phyloP scores from a whole-genome alignment of 805 yeast genomes.

The Pichia exigua region DNA sequence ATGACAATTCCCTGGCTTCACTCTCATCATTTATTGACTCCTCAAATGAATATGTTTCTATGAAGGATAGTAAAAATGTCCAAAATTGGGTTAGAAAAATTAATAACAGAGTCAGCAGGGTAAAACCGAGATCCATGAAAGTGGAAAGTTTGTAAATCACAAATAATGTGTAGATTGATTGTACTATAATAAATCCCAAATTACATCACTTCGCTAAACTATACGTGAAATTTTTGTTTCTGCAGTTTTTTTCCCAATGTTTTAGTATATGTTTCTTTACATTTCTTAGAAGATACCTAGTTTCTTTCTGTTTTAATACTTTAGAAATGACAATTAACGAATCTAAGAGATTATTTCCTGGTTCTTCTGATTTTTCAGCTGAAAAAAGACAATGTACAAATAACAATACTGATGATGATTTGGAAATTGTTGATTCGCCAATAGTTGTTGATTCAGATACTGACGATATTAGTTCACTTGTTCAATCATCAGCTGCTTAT shows the following conservation, averaged over 20 bases:
- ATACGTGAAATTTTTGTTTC: not conserved
- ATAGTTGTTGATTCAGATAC: not conserved
- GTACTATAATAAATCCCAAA: not conserved
- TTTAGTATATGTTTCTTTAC: not conserved
- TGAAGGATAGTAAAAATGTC: not conserved
- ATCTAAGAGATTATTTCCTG: not conserved
- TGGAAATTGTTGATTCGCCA: not conserved
- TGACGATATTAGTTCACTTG: not conserved
- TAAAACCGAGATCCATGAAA: not conserved
- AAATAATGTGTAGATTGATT: not conserved
- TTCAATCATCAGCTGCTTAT: constrained; percentile 6
- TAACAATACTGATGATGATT: not conserved
- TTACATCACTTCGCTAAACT: not conserved
- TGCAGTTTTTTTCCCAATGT: not conserved
- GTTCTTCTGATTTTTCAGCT: not conserved
- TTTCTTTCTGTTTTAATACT: not conserved
- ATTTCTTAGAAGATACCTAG: not conserved
- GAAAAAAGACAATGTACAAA: not conserved
- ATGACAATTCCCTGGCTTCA: constrained; percentile 5
- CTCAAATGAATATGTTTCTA: constrained; percentile 1
- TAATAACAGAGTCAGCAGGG: not conserved
- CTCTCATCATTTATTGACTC: constrained; percentile 6
- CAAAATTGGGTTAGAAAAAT: constrained; percentile 4
- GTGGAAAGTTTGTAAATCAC: not conserved
- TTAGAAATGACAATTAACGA: not conserved